Evolutionary conservation across 768 basidiomycete genomes (phyloP).

Genomic region (Boletellus ananas): DNA sequence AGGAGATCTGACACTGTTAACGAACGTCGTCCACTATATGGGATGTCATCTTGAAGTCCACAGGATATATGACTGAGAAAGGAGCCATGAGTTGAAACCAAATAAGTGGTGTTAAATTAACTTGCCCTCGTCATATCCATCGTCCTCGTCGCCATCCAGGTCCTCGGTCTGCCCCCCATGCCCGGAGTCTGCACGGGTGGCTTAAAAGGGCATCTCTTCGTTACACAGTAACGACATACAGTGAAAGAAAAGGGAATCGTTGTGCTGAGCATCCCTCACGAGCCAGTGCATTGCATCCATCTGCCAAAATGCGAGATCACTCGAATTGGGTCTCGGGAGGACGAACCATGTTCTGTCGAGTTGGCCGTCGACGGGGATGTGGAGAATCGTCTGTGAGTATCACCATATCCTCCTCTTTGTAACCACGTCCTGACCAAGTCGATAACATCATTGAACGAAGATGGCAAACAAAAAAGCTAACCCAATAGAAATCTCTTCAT

Average conservation of each 20-base stretch:
- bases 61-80: slow-evolving; percentile 76
- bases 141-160: slow-evolving; percentile 74
- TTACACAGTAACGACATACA: slow-evolving; percentile 42
- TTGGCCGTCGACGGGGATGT: slow-evolving; percentile 65
- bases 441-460: background rate
- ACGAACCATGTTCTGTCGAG: slow-evolving; percentile 73
- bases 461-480: slow-evolving; percentile 32
- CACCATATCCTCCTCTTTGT: slow-evolving; percentile 78
- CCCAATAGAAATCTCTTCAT: slow-evolving; percentile 72
- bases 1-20: slow-evolving; percentile 7
- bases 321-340: background rate
- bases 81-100: background rate
- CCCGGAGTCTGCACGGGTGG: slow-evolving; percentile 62
- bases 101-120: slow-evolving; percentile 5
- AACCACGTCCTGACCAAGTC: slow-evolving; percentile 39
- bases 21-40: slow-evolving; percentile 89
- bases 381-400: slow-evolving; percentile 74
- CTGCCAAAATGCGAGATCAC: slow-evolving; percentile 29
- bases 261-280: slow-evolving; percentile 70
- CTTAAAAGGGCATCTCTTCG: background rate
- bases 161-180: slow-evolving; percentile 93
- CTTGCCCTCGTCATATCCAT: slow-evolving; percentile 76
- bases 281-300: slow-evolving; percentile 89
- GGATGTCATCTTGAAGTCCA: slow-evolving; percentile 61
- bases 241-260: slow-evolving; percentile 90